Percentiles rank a stretch among this genome's conserved stretches.
Conservation (phyloP, 2,329 filamentous ascomycete species). For the Xylaria sp. region DNA sequence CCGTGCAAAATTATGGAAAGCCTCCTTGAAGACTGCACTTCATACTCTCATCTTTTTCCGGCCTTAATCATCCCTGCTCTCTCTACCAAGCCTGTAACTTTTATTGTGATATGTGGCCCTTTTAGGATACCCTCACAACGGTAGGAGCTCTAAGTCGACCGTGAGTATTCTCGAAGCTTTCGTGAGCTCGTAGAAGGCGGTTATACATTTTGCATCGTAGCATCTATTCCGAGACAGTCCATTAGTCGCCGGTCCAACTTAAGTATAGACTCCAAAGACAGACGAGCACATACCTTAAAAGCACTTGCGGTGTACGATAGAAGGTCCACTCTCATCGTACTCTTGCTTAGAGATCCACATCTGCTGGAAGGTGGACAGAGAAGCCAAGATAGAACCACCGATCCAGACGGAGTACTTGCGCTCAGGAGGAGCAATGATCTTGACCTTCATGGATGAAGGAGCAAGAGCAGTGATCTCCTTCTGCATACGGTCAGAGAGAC, state of each 20-base stretch:
- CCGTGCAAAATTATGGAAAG: slow-evolving; percentile 40
- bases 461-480: slow-evolving; percentile 99
- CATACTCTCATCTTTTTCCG: slow-evolving; percentile 41
- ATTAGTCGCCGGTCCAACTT: slow-evolving; percentile 1
- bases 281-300: slow-evolving; percentile 70
- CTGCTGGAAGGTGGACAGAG: slow-evolving; percentile 99
- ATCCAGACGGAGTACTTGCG: slow-evolving; percentile 99
- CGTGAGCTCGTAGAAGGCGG: slow-evolving; percentile 34
- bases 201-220: slow-evolving; percentile 20
- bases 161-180: slow-evolving; percentile 42
- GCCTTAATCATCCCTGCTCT: slow-evolving; percentile 37
- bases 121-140: slow-evolving; percentile 45
- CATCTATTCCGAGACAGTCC: slow-evolving; percentile 14
- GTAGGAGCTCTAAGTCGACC: slow-evolving; percentile 39
- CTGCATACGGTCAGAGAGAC: slow-evolving; percentile 99
- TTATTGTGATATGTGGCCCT: slow-evolving; percentile 50
- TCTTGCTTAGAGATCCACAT: slow-evolving; percentile 99
- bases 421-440: slow-evolving; percentile 99
- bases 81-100: slow-evolving; percentile 52
- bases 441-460: slow-evolving; percentile 99
- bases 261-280: neutral
- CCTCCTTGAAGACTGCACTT: slow-evolving; percentile 45
- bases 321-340: slow-evolving; percentile 99
- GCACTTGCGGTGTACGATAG: slow-evolving; percentile 99
- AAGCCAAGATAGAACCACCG: slow-evolving; percentile 99